A percentile compares a stretch with the other conserved stretches of the same genome.
Conservation (phyloP, 2,329 filamentous ascomycete species). For the Ambrosiella beaveri region DNA sequence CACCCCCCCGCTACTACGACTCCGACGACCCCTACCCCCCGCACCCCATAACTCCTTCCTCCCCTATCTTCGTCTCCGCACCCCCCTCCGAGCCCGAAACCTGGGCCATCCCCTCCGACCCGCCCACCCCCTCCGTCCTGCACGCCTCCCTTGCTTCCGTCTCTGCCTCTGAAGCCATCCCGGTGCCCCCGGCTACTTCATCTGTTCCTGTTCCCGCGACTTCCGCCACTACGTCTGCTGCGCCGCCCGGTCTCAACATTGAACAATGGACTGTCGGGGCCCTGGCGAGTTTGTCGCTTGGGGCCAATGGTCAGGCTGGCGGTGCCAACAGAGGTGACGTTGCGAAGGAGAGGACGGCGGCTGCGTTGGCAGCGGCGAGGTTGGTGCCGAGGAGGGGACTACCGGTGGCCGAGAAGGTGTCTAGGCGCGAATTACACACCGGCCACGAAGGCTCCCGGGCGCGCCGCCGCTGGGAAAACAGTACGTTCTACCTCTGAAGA, state of each 20-base stretch:
- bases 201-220: neutral
- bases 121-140: slow-evolving; percentile 4
- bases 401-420: slow-evolving; percentile 32
- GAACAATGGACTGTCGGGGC: slow-evolving; percentile 48
- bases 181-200: neutral
- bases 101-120: slow-evolving; percentile 12
- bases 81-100: neutral
- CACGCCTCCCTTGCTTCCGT: neutral
- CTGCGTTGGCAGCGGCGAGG: neutral
- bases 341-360: slow-evolving; percentile 31
- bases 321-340: slow-evolving; percentile 58
- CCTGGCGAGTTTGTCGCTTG: slow-evolving; percentile 37
- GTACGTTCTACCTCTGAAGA: slow-evolving; percentile 29
- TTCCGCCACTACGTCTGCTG: slow-evolving; percentile 10
- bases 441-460: slow-evolving; percentile 82
- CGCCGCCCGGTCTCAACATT: slow-evolving; percentile 29
- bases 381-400: slow-evolving; percentile 27
- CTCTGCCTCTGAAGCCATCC: neutral
- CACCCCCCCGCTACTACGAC: neutral
- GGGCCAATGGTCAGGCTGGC: slow-evolving; percentile 37
- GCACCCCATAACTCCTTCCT: neutral
- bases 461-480: slow-evolving; percentile 86
- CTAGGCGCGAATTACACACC: slow-evolving; percentile 53
- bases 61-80: neutral
- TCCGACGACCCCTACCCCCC: neutral